Percentiles rank a stretch among this genome's conserved stretches.
phyloP scores from a whole-genome alignment of 768 basidiomycete genomes.

The Amanita rubescens region DNA sequence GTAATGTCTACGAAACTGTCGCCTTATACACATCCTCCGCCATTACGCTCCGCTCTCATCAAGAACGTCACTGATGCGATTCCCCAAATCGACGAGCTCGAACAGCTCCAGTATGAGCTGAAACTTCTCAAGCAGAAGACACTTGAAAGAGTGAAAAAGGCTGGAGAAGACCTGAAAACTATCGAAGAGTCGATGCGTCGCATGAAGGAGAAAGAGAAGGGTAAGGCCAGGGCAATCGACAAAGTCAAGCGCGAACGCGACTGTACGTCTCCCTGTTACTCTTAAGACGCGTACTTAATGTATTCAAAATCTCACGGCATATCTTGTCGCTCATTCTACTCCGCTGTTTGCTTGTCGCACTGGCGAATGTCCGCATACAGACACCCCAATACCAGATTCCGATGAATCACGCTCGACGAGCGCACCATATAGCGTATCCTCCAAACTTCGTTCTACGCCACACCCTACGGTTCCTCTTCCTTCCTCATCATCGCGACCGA shows the following conservation, averaged over 20 bases:
- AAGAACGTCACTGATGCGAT: constrained; percentile 58
- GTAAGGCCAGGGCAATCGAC: constrained; percentile 63
- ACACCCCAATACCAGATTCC: constrained; percentile 37
- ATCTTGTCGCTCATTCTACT: neutral
- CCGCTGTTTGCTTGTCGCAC: neutral
- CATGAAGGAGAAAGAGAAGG: constrained; percentile 70
- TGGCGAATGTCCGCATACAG: constrained; percentile 11
- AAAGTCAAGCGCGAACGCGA: constrained; percentile 69
- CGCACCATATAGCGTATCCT: constrained; percentile 22
- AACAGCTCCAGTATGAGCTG: constrained; percentile 57
- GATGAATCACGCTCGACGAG: constrained; percentile 41
- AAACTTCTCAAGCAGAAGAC: constrained; percentile 42
- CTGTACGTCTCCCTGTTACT: constrained; percentile 43
- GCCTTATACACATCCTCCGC: constrained; percentile 39
- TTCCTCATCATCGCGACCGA: constrained; percentile 44
- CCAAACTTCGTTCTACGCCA: constrained; percentile 43
- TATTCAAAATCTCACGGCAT: neutral
- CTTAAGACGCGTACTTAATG: neutral
- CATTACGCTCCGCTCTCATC: constrained; percentile 52
- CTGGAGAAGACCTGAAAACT: constrained; percentile 63
- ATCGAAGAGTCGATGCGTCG: constrained; percentile 73
- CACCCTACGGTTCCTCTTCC: constrained; percentile 37
- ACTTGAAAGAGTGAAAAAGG: constrained; percentile 63
- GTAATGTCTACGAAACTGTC: constrained; percentile 58
- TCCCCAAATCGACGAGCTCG: constrained; percentile 68